phyloP scores from a whole-genome alignment of 208 protist genomes.

The Herpetomonas muscarum region DNA sequence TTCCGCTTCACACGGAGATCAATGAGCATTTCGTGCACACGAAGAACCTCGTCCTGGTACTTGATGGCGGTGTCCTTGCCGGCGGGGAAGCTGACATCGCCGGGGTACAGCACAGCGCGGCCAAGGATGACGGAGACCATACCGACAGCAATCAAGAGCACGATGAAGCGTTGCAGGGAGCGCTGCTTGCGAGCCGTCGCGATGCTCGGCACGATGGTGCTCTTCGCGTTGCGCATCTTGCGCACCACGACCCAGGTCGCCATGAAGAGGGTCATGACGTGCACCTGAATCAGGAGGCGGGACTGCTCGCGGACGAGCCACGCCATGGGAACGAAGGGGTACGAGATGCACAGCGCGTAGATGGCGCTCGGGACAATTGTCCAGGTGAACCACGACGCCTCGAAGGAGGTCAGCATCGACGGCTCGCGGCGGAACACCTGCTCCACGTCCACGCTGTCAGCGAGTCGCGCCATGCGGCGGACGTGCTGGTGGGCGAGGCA shows the following conservation, averaged over 20 bases:
- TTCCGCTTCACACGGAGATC: slow-evolving; percentile 39
- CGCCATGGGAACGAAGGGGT: slow-evolving; percentile 72
- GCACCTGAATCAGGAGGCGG: slow-evolving; percentile 27
- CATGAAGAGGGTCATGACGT: slow-evolving; percentile 22
- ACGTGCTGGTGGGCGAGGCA: slow-evolving; percentile 37
- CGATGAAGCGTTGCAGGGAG: slow-evolving; percentile 43
- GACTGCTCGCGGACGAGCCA: slow-evolving; percentile 65
- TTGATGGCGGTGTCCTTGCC: slow-evolving; percentile 34
- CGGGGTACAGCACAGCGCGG: slow-evolving; percentile 26
- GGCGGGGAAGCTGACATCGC: slow-evolving; percentile 29
- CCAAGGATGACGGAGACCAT: slow-evolving; percentile 37
- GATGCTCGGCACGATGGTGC: slow-evolving; percentile 15
- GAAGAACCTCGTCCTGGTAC: slow-evolving; percentile 47
- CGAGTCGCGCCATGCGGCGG: slow-evolving; percentile 28
- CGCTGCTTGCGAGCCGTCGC: slow-evolving; percentile 42
- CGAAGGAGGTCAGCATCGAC: slow-evolving; percentile 45
- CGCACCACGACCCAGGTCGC: slow-evolving; percentile 17
- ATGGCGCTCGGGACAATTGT: slow-evolving; percentile 18
- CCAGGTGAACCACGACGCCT: slow-evolving; percentile 22
- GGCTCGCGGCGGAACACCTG: slow-evolving; percentile 13
- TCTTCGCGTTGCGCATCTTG: slow-evolving; percentile 18
- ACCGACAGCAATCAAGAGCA: slow-evolving; percentile 29
- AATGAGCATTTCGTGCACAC: slow-evolving; percentile 51
- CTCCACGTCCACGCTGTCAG: slow-evolving; percentile 17
- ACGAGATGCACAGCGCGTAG: slow-evolving; percentile 61